Percentiles rank a stretch among this genome's conserved stretches.
phyloP scores from a whole-genome alignment of 2,329 filamentous ascomycete species.

The Rhinocladiella mackenziei region DNA sequence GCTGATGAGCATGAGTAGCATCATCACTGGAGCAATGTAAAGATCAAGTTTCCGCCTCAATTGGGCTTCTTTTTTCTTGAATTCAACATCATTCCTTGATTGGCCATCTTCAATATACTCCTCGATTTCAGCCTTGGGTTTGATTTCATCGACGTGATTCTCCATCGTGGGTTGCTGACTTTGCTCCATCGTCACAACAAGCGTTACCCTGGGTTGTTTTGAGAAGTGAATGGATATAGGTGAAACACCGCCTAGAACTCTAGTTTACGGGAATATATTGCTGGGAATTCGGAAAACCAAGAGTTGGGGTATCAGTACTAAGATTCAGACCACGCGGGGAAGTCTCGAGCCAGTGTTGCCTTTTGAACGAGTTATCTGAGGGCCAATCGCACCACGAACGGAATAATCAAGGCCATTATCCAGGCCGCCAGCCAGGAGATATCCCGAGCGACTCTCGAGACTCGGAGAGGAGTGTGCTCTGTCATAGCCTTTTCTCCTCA shows the following conservation, averaged over 20 bases:
- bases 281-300: too few relatives aligned
- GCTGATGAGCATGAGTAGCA: conserved; percentile 74
- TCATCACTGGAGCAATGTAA: conserved; percentile 59
- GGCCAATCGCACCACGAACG: too few relatives aligned
- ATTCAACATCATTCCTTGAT: conserved; percentile 7
- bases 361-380: too few relatives aligned
- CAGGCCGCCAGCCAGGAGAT: too few relatives aligned
- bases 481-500: too few relatives aligned
- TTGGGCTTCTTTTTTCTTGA: conserved; percentile 16
- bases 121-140: conserved; percentile 15
- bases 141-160: conserved; percentile 8
- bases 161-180: conserved; percentile 6
- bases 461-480: too few relatives aligned
- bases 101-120: conserved; percentile 16
- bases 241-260: neutral
- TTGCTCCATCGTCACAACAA: conserved; percentile 4
- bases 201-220: neutral
- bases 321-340: too few relatives aligned
- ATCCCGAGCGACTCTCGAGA: too few relatives aligned
- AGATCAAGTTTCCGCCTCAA: conserved; percentile 23
- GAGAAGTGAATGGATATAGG: neutral
- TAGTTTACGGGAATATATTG: too few relatives aligned
- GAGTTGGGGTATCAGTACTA: too few relatives aligned
- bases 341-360: too few relatives aligned
- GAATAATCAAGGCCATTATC: too few relatives aligned